phyloP scores from a whole-genome alignment of 805 yeast genomes.

The Yarrowia sp. region DNA sequence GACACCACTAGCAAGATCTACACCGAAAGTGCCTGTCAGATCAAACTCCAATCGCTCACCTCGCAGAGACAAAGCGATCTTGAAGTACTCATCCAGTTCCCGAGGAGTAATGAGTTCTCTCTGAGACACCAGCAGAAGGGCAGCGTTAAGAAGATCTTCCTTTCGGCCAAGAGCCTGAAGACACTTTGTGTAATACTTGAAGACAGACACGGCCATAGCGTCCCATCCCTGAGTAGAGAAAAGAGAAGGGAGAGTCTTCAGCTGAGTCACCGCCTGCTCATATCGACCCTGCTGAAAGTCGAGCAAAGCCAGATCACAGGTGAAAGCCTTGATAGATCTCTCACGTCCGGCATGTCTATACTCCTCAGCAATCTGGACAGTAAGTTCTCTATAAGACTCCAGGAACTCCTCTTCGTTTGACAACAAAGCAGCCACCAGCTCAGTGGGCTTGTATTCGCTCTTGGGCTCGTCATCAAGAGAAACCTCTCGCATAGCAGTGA shows the following conservation, averaged over 20 bases:
- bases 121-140: conserved; percentile 47
- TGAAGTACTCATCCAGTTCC: conserved; percentile 42
- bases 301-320: conserved; percentile 78
- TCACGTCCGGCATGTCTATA: conserved; percentile 62
- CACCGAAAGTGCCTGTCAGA: conserved; percentile 37
- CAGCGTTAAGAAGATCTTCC: conserved; percentile 46
- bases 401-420: conserved; percentile 51
- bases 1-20: conserved; percentile 14
- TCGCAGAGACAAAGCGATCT: conserved; percentile 40
- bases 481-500: conserved; percentile 48
- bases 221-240: conserved; percentile 79
- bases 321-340: conserved; percentile 73
- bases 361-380: conserved; percentile 62
- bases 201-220: conserved; percentile 66
- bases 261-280: conserved; percentile 64
- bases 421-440: conserved; percentile 47
- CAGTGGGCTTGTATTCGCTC: conserved; percentile 41
- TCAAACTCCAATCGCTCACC: conserved; percentile 44
- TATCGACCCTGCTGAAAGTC: conserved; percentile 65
- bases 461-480: conserved; percentile 41
- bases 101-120: conserved; percentile 41
- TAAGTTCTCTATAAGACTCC: conserved; percentile 57
- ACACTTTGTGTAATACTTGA: conserved; percentile 73
- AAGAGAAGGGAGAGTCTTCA: conserved; percentile 72
- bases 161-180: conserved; percentile 50